Base-by-base conservation (phyloP, 768 basidiomycete genomes). In the Tulasnella sp. region DNA sequence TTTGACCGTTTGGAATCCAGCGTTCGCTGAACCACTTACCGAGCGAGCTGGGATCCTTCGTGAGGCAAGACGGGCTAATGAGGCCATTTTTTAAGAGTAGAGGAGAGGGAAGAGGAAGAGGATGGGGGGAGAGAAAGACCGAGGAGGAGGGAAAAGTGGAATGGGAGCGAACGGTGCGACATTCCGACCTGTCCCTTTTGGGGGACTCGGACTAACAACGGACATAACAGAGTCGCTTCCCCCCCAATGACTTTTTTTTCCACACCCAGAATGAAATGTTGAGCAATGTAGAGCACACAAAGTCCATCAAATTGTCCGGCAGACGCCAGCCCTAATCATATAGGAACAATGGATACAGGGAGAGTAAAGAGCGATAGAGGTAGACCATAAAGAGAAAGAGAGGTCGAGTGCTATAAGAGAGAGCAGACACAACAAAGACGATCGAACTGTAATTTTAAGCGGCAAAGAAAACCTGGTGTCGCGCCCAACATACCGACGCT, bases 51-150 rank as follows among this genome's bases (percentile, higher is more conserved):
- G 50, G 12, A 78, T 34, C 48, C 77, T 54, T 58, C 77, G 50
- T 64, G 77, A 41, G 24, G 77, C 40, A 60, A 78, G 54, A 34
- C 77, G 77, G 34, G 77, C 77, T 41, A 78, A 46, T n/a, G 77
- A 78, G 60, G 77, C 77, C 77, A 78, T 78, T 75, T 75, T 75
- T 42, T 41, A 31, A n/a, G 31, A 75, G 31, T 42, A 75, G 74
- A 34, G 64, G 34, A 69, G 64, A 69, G 64, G 12, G 8, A 20
- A 37, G 64, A 69, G 34, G 64, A 37, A 37, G 64, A 11, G 31
- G 34, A 16, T 34, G 64, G 64, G 64, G 64, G 34, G 64, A 69
- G 64, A 69, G 64, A 31, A 69, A 69, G 64, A 69, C 64, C 64
- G 64, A 69, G 64, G 64, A 69, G 64, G 64, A 69, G 64, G 64